Base-by-base conservation (phyloP, 176 grass and related monocot species). In the Oryza glumipatula region DNA sequence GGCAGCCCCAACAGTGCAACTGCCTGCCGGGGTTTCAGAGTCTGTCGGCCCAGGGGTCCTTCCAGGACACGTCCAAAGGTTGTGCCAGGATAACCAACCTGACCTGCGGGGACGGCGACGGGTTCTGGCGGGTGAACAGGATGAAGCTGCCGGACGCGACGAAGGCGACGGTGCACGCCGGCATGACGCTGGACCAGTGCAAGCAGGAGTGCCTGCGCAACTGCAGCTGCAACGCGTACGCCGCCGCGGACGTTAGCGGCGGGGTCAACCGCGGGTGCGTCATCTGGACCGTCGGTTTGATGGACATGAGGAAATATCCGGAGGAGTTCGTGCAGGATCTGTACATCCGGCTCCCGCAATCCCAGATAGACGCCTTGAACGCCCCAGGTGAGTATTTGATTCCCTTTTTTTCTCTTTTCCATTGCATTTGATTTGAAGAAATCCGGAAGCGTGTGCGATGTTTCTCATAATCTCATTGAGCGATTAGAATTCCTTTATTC, bases 111-210 rank as follows among this genome's bases (percentile, higher is more conserved):
- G 39, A 19, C 72, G 88, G 60, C 0, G 91, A 93, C 28, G 91
- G 88, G 6, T 93, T 93, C 73, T 84, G 78, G 76, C 16, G 15
- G 2, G 32, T 93, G 41, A 44, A 66, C 19, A 41, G 32, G 76
- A 81, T 93, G 73, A 93, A 93, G 85, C 85, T 93, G 82, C 91
- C 91, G 43, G 73, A 67, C 15, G 79, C 85, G 9, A 67, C 81
- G 3, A 88, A 19, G 3, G 52, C 52, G 52, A 58, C 49, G 36
- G 36, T 38, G 36, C 36, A 38, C 5, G 36, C 36, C 36, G 36
- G 36, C 36, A 38, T 38, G 36, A 38, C 36, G 36, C 36, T 38
- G 36, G 36, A 38, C 36, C 36, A 38, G 36, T 38, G 36, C 36
- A 38, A 6, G 36, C 73, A 84, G 72, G 43, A 1, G 85, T 93